Base-by-base conservation (phyloP, 441 rosid genomes). In the Adansonia grandidieri region DNA sequence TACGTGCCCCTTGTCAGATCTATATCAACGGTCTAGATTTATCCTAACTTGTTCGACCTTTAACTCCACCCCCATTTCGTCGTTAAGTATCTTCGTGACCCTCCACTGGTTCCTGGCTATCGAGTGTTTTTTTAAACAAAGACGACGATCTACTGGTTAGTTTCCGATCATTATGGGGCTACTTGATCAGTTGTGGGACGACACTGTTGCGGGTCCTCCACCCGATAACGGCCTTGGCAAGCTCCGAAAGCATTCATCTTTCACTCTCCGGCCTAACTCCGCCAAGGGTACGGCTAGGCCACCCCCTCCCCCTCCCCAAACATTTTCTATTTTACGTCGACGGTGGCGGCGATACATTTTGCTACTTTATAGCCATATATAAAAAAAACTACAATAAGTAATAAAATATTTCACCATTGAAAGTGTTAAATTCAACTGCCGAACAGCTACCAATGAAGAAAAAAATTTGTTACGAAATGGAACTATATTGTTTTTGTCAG, bases 171-270 rank as follows among this genome's bases (percentile, higher is more conserved):
- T 11, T 65, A 95, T 96, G 99, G 86, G 97, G 24, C 85, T 96
- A 22, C 95, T 93, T 22, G 97, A 96, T 65, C 94, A 92, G 81
- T 87, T 96, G 9, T 96, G 99, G 99, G 99, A 96, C 80, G 99
- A 96, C 77, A 93, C 99, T 80, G 89, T 96, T 54, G 98, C 98
- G 71, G 99, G 99, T 28, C 98, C 99, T 0, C 88, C 80, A 58
- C 98, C 98, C 2, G 97, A 93, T 5, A 86, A 71, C 85, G 99
- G 98, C 80, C 98, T 92, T 81, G 97, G 97, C 79, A 92, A 89
- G 95, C 97, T 96, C 62, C 90, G 94, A 77, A 96, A 92, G 89
- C 88, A 90, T 47, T 84, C 86, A 71, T 85, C 90, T 79, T 87
- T 91, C 87, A 80, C 85, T 84, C 79, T 85, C 87, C 91, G 94